These are phyloP conservation scores for Fermentozyma sake DNA, from an alignment of 1,139 yeast species.

Conservation along the genomic window DNA sequence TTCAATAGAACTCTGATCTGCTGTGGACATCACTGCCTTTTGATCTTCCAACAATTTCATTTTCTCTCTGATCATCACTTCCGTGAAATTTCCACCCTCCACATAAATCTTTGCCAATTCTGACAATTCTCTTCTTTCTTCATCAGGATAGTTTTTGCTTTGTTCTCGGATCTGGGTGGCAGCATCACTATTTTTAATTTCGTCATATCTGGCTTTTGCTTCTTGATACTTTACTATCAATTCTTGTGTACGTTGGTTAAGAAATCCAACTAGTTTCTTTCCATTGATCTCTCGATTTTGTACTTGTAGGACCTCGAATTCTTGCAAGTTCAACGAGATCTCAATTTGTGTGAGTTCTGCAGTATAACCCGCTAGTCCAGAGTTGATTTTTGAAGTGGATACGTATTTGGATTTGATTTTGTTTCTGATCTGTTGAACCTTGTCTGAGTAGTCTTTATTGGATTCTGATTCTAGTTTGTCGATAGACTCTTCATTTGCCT, in stretches of 20 bases:
- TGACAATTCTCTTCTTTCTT: conserved; percentile 38
- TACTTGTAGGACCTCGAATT: conserved; percentile 23
- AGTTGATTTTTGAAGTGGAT: conserved; percentile 15
- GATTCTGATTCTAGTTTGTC: conserved; percentile 22
- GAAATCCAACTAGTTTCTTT: conserved; percentile 26
- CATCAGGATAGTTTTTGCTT: conserved; percentile 37
- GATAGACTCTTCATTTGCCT: conserved; percentile 20
- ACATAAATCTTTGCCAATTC: conserved; percentile 43
- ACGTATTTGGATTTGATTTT: conserved; percentile 22
- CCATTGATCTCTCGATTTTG: conserved; percentile 32
- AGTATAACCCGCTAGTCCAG: conserved; percentile 12
- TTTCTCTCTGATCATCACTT: conserved; percentile 25
- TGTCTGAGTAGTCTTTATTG: conserved; percentile 25
- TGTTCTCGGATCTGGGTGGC: conserved; percentile 38
- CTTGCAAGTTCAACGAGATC: conserved; percentile 18
- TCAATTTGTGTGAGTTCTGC: conserved; percentile 17
- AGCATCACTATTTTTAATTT: conserved; percentile 42
- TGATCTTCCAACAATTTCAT: conserved; percentile 37
- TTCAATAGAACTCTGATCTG: conserved; percentile 35
- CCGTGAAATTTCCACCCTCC: conserved; percentile 39
- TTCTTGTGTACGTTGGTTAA: conserved; percentile 26
- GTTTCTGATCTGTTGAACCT: conserved; percentile 18
- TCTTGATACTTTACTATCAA: conserved; percentile 30
- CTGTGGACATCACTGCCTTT: conserved; percentile 32
- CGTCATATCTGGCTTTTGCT: conserved; percentile 40